Evolutionary conservation across 306 rosid genomes (phyloP).

Genomic region (Prunus campanulata): DNA sequence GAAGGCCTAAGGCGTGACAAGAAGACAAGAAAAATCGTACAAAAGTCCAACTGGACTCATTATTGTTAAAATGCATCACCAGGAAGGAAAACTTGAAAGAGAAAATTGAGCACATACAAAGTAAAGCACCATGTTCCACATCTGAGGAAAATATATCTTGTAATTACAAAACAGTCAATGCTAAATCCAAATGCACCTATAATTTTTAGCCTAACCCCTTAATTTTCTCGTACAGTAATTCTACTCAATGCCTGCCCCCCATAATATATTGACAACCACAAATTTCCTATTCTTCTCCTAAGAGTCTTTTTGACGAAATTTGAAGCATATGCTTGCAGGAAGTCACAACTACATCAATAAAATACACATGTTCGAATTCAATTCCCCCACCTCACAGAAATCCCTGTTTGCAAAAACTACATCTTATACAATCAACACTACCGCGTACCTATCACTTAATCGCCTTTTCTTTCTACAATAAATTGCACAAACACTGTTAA

Average conservation of each 20-base stretch:
- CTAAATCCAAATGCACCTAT: background rate
- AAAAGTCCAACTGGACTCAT: background rate
- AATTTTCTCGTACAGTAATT: background rate
- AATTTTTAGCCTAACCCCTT: background rate
- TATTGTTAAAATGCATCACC: background rate
- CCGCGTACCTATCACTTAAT: background rate
- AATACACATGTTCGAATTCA: background rate
- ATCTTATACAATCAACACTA: background rate
- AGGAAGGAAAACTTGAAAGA: background rate
- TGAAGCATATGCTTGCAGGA: background rate
- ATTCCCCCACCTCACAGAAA: background rate
- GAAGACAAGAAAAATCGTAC: no score
- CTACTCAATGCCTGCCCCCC: no score
- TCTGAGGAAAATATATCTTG: background rate
- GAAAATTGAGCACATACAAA: background rate
- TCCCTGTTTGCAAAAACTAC: background rate
- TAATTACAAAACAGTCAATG: no score
- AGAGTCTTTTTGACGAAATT: background rate
- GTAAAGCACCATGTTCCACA: background rate
- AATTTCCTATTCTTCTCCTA: background rate
- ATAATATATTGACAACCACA: background rate
- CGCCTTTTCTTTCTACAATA: background rate
- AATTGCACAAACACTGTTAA: background rate
- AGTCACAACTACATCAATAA: background rate
- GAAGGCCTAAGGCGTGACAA: no score